These are phyloP conservation scores for Globisporangium barbulae DNA, from an alignment of 352 stramenopile species.

Conservation along the genomic window DNA sequence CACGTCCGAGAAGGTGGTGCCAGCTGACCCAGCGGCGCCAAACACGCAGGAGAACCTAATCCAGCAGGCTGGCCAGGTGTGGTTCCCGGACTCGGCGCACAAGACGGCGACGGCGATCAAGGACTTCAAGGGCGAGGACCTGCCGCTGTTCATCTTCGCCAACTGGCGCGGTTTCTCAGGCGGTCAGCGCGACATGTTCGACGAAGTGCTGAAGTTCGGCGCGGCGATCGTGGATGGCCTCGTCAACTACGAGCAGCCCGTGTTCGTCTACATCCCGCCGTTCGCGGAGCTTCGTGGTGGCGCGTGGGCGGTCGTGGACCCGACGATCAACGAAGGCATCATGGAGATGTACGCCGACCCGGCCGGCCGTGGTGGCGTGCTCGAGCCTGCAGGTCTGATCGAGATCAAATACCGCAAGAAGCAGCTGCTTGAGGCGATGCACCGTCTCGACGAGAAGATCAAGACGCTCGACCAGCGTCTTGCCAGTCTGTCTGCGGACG, in stretches of 20 bases:
- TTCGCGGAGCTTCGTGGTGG: constrained; percentile 98
- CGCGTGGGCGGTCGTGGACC: constrained; percentile 99
- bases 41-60: constrained; percentile 96
- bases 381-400: constrained; percentile 97
- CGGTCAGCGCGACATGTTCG: constrained; percentile 99
- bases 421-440: constrained; percentile 96
- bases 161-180: constrained; percentile 99
- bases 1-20: constrained; percentile 95
- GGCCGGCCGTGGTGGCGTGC: constrained; percentile 93
- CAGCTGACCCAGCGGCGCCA: constrained; percentile 97
- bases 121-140: constrained; percentile 98
- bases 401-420: constrained; percentile 99
- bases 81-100: constrained; percentile 99
- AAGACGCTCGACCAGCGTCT: constrained; percentile 79
- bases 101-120: constrained; percentile 99
- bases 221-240: constrained; percentile 99
- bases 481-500: constrained; percentile 44
- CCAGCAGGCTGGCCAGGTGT: constrained; percentile 98
- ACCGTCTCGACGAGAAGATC: constrained; percentile 96
- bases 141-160: constrained; percentile 99
- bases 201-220: constrained; percentile 99
- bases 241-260: constrained; percentile 97
- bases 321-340: constrained; percentile 98
- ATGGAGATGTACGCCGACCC: constrained; percentile 99
- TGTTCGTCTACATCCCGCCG: constrained; percentile 99